These are phyloP conservation scores for Blastomyces parvus DNA, from an alignment of 2,329 filamentous ascomycete genomes.

Conservation along the genomic window DNA sequence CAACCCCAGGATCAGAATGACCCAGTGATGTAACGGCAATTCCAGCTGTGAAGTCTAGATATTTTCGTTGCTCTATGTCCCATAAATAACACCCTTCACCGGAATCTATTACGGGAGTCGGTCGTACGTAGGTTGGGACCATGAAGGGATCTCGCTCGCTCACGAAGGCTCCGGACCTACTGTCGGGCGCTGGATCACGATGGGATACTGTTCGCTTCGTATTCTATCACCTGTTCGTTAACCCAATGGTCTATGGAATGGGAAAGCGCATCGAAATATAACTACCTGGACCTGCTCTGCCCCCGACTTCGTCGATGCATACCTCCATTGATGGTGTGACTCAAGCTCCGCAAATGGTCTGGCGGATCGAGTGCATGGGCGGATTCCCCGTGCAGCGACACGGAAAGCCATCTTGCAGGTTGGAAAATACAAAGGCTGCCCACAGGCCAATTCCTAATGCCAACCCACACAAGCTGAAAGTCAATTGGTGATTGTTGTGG, in stretches of 20 bases:
- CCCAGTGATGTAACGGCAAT: constrained; percentile 93
- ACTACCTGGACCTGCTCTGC: not conserved
- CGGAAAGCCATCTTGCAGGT: constrained; percentile 6
- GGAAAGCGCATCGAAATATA: not conserved
- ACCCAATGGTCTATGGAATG: not conserved
- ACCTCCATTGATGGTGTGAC: constrained; percentile 8
- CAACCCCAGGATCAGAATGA: constrained; percentile 74
- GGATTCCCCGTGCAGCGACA: not conserved
- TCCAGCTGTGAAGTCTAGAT: constrained; percentile 89
- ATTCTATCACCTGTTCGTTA: constrained; percentile 22
- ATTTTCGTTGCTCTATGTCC: constrained; percentile 80
- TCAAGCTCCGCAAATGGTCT: constrained; percentile 3
- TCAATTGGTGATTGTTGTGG: not conserved
- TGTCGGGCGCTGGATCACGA: constrained; percentile 64
- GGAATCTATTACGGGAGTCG: constrained; percentile 78
- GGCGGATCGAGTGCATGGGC: not conserved
- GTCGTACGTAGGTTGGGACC: constrained; percentile 90
- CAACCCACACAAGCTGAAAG: not conserved
- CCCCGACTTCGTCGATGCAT: constrained; percentile 1
- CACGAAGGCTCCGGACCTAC: constrained; percentile 64
- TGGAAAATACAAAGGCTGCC: not conserved
- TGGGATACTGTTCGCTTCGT: constrained; percentile 49
- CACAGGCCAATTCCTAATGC: not conserved
- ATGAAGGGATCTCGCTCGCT: constrained; percentile 73
- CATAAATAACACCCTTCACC: constrained; percentile 81